phyloP scores from a whole-genome alignment of 805 yeast species.

The Zygoascus tannicola region DNA sequence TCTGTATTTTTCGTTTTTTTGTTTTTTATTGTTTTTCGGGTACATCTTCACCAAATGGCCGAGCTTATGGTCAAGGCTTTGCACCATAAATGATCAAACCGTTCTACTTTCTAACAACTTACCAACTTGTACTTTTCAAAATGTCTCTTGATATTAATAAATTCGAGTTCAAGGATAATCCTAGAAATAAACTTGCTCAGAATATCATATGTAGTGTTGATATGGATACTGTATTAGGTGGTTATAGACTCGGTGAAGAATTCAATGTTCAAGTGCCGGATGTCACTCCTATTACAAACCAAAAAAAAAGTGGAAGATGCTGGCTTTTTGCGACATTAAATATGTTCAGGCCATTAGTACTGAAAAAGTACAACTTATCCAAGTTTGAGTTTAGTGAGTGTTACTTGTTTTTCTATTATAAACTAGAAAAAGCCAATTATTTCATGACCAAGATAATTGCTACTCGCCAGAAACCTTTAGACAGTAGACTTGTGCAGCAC shows the following conservation, averaged over 20 bases:
- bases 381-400: constrained; percentile 69
- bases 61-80: too few species aligned
- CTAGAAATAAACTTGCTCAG: background rate
- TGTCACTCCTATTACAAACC: constrained; percentile 63
- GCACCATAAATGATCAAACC: too few species aligned
- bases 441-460: constrained; percentile 69
- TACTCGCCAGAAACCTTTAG: constrained; percentile 56
- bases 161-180: background rate
- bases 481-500: constrained; percentile 60
- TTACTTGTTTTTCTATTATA: constrained; percentile 74
- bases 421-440: constrained; percentile 73
- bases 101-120: too few species aligned
- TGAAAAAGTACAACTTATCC: constrained; percentile 52
- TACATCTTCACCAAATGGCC: too few species aligned
- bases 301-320: constrained; percentile 70
- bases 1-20: too few species aligned
- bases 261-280: constrained; percentile 34
- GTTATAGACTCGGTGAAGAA: background rate
- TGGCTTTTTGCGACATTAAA: constrained; percentile 85
- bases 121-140: too few species aligned
- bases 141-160: background rate
- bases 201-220: background rate
- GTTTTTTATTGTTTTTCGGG: too few species aligned
- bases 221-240: background rate
- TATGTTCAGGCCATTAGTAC: constrained; percentile 53